A percentile compares a stretch with the other conserved stretches of the same genome.
Conservation (phyloP, 2,329 filamentous ascomycete genomes). For the Pseudogymnoascus sp. region DNA sequence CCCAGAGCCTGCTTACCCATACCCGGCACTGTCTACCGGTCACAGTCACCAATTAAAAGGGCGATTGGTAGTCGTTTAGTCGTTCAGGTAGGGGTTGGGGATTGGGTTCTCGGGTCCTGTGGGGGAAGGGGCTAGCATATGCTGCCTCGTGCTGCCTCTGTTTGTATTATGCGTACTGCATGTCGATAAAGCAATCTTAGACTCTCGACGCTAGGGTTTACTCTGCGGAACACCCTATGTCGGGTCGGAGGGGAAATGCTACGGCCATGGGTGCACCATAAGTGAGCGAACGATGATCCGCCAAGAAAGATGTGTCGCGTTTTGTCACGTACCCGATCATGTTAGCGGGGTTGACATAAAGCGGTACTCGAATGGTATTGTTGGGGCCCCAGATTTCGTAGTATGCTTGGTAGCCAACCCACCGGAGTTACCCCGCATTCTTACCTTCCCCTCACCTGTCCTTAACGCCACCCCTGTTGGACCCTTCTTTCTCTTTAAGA, state of each 20-base stretch:
- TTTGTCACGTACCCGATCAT: background rate
- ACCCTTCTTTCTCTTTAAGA: background rate
- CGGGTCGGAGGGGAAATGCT: background rate
- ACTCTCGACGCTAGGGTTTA: background rate
- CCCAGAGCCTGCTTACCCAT: background rate
- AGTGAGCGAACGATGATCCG: background rate
- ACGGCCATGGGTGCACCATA: no score
- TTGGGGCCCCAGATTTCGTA: background rate
- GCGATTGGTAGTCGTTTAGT: background rate
- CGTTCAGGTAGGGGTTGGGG: background rate
- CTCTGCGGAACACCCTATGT: background rate
- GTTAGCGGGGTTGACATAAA: background rate
- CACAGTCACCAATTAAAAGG: background rate
- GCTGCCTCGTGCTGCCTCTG: background rate
- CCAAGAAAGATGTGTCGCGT: background rate
- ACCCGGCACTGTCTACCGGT: background rate
- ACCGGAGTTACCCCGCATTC: constrained; percentile 1
- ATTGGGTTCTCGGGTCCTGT: background rate
- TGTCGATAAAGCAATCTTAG: background rate
- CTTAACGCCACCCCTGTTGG: no score
- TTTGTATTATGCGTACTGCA: background rate
- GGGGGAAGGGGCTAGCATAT: background rate
- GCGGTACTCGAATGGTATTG: background rate
- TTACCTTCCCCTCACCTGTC: no score
- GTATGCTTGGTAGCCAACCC: background rate